phyloP scores from a whole-genome alignment of 1,284 basidiomycete species.

The Ceratobasidium sp. region DNA sequence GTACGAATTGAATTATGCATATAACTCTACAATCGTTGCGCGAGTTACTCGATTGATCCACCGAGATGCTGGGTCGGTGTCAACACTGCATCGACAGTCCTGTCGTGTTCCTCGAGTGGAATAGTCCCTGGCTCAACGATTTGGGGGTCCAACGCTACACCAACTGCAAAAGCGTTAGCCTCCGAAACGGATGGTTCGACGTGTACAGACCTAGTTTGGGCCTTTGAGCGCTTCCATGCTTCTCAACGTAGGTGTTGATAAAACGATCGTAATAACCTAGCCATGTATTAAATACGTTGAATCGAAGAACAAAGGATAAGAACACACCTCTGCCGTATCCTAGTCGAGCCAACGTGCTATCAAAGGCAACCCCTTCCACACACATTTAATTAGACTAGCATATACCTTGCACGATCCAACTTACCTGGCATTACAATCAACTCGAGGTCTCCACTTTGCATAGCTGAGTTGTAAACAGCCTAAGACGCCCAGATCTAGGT shows the following conservation, averaged over 20 bases:
- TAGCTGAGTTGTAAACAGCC: slow-evolving; percentile 3
- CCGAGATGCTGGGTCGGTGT: not conserved
- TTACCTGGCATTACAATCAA: slow-evolving; percentile 42
- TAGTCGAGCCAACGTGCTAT: slow-evolving; percentile 37
- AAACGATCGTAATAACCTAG: slow-evolving; percentile 39
- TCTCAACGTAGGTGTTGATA: slow-evolving; percentile 32
- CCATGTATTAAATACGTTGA: too few relatives aligned
- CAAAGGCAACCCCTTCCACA: slow-evolving; percentile 41
- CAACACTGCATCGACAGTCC: slow-evolving; percentile 31
- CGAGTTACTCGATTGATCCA: not conserved
- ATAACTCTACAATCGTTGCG: not conserved
- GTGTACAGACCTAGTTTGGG: slow-evolving; percentile 33
- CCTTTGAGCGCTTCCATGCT: slow-evolving; percentile 8
- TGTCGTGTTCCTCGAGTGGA: slow-evolving; percentile 39
- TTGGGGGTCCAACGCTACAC: slow-evolving; percentile 39
- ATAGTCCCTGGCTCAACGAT: slow-evolving; percentile 38
- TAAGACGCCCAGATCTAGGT: not conserved
- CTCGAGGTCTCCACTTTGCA: slow-evolving; percentile 32
- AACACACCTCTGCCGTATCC: slow-evolving; percentile 41
- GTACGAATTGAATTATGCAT: not conserved
- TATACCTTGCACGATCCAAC: not conserved
- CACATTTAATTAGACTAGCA: not conserved
- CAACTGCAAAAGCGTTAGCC: slow-evolving; percentile 21
- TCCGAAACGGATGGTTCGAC: not conserved
- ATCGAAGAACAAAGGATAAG: not conserved